These are phyloP conservation scores for Sugiyamaella mastotermitis DNA, from an alignment of 805 yeast species.

Conservation along the genomic window DNA sequence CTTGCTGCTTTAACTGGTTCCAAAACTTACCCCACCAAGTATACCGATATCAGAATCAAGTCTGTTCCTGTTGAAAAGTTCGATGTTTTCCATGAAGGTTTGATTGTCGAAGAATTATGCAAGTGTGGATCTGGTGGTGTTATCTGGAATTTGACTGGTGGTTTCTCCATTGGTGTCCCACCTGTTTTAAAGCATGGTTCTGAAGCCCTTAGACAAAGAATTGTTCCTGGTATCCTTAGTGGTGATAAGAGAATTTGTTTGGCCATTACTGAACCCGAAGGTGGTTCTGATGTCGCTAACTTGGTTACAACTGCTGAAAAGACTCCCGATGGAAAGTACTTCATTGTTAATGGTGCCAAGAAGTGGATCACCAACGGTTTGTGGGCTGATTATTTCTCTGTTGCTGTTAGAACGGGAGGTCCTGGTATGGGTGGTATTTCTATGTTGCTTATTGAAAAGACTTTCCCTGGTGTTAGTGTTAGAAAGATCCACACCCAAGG, in stretches of 20 bases:
- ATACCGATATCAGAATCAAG: conserved; percentile 31
- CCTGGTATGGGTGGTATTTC: conserved; percentile 36
- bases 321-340: conserved; percentile 36
- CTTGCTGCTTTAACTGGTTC: conserved; percentile 35
- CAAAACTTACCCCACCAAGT: conserved; percentile 31
- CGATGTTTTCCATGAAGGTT: conserved; percentile 36
- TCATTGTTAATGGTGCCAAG: conserved; percentile 36
- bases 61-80: conserved; percentile 34
- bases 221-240: conserved; percentile 32
- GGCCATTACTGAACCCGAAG: conserved; percentile 40
- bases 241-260: conserved; percentile 37
- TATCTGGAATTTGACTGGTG: conserved; percentile 36
- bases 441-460: conserved; percentile 33
- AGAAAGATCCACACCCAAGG: conserved; percentile 37
- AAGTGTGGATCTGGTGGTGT: conserved; percentile 38
- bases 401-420: conserved; percentile 40
- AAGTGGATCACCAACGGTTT: conserved; percentile 43
- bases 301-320: conserved; percentile 33
- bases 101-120: conserved; percentile 34
- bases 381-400: conserved; percentile 38
- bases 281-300: conserved; percentile 40
- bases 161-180: conserved; percentile 37
- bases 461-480: conserved; percentile 31
- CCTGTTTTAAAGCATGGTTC: conserved; percentile 33
- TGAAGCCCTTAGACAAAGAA: conserved; percentile 29